A percentile compares a stretch with the other conserved stretches of the same genome.
Evolutionary conservation across 2,329 filamentous ascomycete species (phyloP).

Genomic region (Thelonectria rubi): DNA sequence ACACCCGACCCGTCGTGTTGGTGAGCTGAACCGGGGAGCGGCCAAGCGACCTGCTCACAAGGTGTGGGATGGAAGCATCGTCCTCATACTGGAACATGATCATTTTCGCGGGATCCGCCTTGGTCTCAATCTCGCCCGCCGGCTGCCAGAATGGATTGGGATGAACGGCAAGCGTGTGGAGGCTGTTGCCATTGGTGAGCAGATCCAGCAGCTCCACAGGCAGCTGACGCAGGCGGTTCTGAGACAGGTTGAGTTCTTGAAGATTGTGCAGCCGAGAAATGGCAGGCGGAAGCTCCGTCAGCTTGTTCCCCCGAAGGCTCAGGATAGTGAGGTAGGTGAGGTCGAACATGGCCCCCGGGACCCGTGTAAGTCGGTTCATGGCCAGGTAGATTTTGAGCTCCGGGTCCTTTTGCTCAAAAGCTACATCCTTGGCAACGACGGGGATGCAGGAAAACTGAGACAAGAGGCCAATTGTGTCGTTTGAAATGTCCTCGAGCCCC

Average conservation of each 20-base stretch:
- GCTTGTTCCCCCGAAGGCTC: slow-evolving; percentile 70
- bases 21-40: slow-evolving; percentile 46
- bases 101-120: slow-evolving; percentile 16
- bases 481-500: slow-evolving; percentile 62
- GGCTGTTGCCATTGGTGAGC: slow-evolving; percentile 54
- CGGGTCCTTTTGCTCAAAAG: slow-evolving; percentile 67
- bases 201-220: slow-evolving; percentile 71
- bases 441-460: slow-evolving; percentile 64
- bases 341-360: slow-evolving; percentile 70
- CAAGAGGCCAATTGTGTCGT: slow-evolving; percentile 66
- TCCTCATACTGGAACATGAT: slow-evolving; percentile 23
- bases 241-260: slow-evolving; percentile 70
- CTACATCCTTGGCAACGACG: slow-evolving; percentile 62
- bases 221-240: slow-evolving; percentile 68
- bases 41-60: slow-evolving; percentile 41
- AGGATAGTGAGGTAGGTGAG: slow-evolving; percentile 70
- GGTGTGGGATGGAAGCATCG: slow-evolving; percentile 23
- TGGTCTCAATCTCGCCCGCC: slow-evolving; percentile 19
- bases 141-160: slow-evolving; percentile 70
- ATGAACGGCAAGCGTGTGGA: slow-evolving; percentile 64
- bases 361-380: slow-evolving; percentile 63
- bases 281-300: slow-evolving; percentile 67
- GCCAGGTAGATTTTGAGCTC: slow-evolving; percentile 69
- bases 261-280: slow-evolving; percentile 68
- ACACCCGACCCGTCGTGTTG: slow-evolving; percentile 42